Evolutionary conservation across 73 alveolate genomes (phyloP).

Genomic region (Tetrahymena malaccensis): DNA sequence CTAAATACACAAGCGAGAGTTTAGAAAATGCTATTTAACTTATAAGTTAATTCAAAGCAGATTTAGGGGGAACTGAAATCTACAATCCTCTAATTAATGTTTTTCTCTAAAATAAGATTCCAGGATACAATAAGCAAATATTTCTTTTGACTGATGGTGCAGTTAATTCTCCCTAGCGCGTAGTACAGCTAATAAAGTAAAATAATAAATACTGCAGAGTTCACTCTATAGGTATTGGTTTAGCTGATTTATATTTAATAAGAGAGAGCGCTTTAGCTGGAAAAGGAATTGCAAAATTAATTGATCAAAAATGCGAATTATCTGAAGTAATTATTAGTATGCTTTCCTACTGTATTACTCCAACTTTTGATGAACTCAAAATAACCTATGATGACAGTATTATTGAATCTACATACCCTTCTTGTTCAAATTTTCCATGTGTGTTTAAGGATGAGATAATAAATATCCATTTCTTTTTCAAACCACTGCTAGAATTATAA

Average conservation of each 20-base stretch:
- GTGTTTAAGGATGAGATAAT: background rate
- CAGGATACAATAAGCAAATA: slow-evolving; percentile 34
- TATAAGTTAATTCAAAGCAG: slow-evolving; percentile 44
- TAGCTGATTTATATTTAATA: background rate
- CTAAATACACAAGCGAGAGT: slow-evolving; percentile 49
- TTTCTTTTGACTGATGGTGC: slow-evolving; percentile 74
- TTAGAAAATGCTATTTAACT: slow-evolving; percentile 42
- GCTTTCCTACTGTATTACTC: background rate
- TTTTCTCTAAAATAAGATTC: slow-evolving; percentile 36
- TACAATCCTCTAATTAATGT: slow-evolving; percentile 55
- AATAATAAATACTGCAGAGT: slow-evolving; percentile 34
- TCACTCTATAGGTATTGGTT: slow-evolving; percentile 56
- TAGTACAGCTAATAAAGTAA: slow-evolving; percentile 38
- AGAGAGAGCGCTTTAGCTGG: background rate
- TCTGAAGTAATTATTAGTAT: background rate
- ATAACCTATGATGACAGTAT: background rate
- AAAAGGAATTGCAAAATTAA: background rate
- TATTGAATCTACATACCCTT: background rate
- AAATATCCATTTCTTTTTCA: background rate
- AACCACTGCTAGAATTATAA: background rate
- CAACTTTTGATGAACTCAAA: background rate
- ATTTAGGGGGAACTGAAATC: slow-evolving; percentile 75
- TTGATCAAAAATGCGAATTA: background rate
- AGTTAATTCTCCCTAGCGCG: slow-evolving; percentile 21
- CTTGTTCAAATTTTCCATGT: background rate